Conservation (phyloP, 2,329 filamentous ascomycete species). For the Xylogone sp. region DNA sequence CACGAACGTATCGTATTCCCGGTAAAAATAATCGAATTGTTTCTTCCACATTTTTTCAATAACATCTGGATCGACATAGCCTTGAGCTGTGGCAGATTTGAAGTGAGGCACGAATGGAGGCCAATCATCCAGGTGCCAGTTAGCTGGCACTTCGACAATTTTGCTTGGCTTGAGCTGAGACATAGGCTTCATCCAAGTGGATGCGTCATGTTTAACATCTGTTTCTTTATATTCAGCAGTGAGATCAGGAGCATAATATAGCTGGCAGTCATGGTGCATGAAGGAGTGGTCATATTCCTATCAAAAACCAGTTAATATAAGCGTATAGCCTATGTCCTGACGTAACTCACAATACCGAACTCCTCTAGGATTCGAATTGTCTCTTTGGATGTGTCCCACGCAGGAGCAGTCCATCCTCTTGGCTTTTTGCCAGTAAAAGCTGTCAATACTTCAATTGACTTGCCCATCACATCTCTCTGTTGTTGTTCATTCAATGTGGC, state of each 20-base stretch:
- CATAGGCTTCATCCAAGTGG: slow-evolving; percentile 7
- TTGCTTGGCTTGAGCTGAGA: slow-evolving; percentile 9
- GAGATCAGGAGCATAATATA: slow-evolving; percentile 29
- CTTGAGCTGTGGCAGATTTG: slow-evolving; percentile 23
- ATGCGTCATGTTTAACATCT: slow-evolving; percentile 14
- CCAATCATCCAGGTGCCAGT: slow-evolving; percentile 45
- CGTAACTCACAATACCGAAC: slow-evolving; percentile 22
- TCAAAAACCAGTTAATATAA: not conserved
- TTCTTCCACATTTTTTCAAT: slow-evolving; percentile 42
- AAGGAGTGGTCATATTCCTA: slow-evolving; percentile 40
- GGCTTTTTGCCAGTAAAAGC: slow-evolving; percentile 41
- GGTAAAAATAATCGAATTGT: slow-evolving; percentile 41
- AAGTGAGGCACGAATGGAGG: slow-evolving; percentile 35
- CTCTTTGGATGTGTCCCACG: slow-evolving; percentile 44
- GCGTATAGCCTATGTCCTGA: not conserved
- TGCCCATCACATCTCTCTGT: slow-evolving; percentile 44
- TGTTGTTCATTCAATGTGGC: slow-evolving; percentile 38
- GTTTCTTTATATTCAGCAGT: slow-evolving; percentile 6
- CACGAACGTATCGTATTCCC: slow-evolving; percentile 41
- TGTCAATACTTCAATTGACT: slow-evolving; percentile 42
- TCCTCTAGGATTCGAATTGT: slow-evolving; percentile 45
- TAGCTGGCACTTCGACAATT: slow-evolving; percentile 41
- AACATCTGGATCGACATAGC: slow-evolving; percentile 37
- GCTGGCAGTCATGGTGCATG: slow-evolving; percentile 44
- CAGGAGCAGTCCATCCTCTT: slow-evolving; percentile 45